A percentile compares a stretch with the other conserved stretches of the same genome.
Conservation (phyloP, 1,139 yeast genomes). For the Sugiyamaella paludigena region DNA sequence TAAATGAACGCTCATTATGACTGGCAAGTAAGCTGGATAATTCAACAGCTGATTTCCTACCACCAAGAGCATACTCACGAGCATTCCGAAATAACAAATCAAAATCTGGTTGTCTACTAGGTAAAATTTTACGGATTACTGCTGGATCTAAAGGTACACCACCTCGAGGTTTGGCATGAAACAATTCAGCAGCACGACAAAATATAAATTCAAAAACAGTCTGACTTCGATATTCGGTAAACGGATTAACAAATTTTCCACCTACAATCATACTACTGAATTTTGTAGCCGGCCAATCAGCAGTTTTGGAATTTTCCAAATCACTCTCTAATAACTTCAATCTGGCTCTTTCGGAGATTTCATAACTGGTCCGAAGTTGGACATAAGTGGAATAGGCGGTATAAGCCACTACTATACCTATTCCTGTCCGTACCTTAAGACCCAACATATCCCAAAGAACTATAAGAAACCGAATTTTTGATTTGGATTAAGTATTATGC, state of each 20-base stretch:
- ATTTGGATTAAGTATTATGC: no score
- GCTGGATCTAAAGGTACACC: slow-evolving; percentile 56
- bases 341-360: slow-evolving; percentile 53
- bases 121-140: slow-evolving; percentile 46
- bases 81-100: slow-evolving; percentile 42
- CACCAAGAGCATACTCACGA: slow-evolving; percentile 13
- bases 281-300: slow-evolving; percentile 39
- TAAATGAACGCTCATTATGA: no score
- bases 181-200: slow-evolving; percentile 67
- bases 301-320: slow-evolving; percentile 34
- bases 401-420: slow-evolving; percentile 60
- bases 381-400: slow-evolving; percentile 67
- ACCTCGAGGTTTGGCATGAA: slow-evolving; percentile 66
- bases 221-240: slow-evolving; percentile 86
- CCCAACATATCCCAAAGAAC: slow-evolving; percentile 4
- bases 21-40: background rate
- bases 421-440: slow-evolving; percentile 35
- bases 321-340: slow-evolving; percentile 25
- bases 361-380: slow-evolving; percentile 52
- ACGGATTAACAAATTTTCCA: slow-evolving; percentile 88
- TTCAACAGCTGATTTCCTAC: background rate
- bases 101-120: slow-evolving; percentile 57
- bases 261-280: slow-evolving; percentile 52
- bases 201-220: slow-evolving; percentile 80
- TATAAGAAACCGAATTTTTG: no score